Base-by-base conservation (phyloP, 108 stramenopile genomes). In the Aurantiochytrium sp. region DNA sequence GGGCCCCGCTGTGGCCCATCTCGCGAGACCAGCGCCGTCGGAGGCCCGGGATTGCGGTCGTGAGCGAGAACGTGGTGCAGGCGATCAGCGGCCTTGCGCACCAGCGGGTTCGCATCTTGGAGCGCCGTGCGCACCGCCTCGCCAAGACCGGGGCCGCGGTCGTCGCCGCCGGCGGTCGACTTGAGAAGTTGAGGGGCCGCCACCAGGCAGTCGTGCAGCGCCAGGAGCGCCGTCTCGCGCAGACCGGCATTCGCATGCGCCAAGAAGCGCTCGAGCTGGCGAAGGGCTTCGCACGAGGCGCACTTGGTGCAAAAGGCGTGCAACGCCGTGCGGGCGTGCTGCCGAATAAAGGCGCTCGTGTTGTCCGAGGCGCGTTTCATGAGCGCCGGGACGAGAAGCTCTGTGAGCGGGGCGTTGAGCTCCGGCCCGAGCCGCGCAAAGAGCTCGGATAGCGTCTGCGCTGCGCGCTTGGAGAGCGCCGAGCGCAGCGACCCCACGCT, bases 241-340 rank as follows among this genome's bases (percentile, higher is more conserved):
- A 65, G 10, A 19, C 27, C 12, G 0, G 59, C 32, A 2, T 65
- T 65, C 19, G 59, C 15, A 19, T 3, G 15, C 27, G 8, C 15
- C 8, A 81, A 21, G 32, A 81, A 81, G 6, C 1, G 36, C 39
- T 1, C 73, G 6, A 81, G 45, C 19, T 48, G 39, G 10, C 21
- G 39, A 39, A 81, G 15, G 6, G 24, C 45, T 19, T 81, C 73
- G 12, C 30, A 12, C 45, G 39, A 41, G 6, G 36, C n/a, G 30
- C 73, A 81, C 30, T 81, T 81, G 12, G 42, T 48, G 73, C 73
- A 81, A 81, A 81, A 81, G n/a, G 73, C 6, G n/a, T 81, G n/a
- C 42, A 81, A 30, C 24, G 73, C 73, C 6, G 73, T 42, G n/a
- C 42, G 39, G 19, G 73, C 73, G 12, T 81, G 73, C 27, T 41